phyloP scores from a whole-genome alignment of 768 basidiomycete genomes.

The Cystofilobasidium ferigula region DNA sequence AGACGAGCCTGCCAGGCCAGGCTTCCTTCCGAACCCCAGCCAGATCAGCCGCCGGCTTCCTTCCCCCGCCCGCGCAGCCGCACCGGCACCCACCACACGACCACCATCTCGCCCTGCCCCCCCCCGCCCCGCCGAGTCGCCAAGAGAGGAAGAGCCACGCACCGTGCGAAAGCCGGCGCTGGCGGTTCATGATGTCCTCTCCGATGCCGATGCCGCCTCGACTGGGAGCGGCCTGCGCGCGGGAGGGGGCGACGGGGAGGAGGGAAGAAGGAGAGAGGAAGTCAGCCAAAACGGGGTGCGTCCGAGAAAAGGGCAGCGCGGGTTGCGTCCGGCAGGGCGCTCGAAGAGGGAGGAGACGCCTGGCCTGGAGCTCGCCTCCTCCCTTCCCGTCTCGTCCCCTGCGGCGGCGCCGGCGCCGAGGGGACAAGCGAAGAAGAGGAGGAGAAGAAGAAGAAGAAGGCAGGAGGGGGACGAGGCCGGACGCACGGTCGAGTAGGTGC shows the following conservation, averaged over 20 bases:
- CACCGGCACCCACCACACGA: no score
- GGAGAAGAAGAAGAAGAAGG: no score
- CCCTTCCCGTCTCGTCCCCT: no score
- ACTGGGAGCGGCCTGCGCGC: conserved; percentile 56
- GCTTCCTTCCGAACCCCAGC: no score
- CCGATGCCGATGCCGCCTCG: conserved; percentile 61
- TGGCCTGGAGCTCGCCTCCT: no score
- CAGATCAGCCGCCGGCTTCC: no score
- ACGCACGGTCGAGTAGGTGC: conserved; percentile 79
- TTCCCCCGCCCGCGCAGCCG: no score
- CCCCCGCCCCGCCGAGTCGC: not conserved
- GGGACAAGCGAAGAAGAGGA: no score
- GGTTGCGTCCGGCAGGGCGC: no score
- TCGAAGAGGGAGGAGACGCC: no score
- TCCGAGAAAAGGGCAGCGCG: not conserved
- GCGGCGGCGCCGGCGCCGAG: no score
- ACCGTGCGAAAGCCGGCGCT: conserved; percentile 76
- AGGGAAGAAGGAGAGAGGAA: not conserved
- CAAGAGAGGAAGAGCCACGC: conserved; percentile 13
- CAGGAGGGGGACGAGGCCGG: not conserved
- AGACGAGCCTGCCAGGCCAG: no score
- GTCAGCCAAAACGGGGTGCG: not conserved
- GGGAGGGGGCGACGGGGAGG: not conserved
- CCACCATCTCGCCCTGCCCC: not conserved
- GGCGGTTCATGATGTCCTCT: conserved; percentile 60